phyloP scores from a whole-genome alignment of 2,329 filamentous ascomycete genomes.

The Albophoma yamanashiensis region DNA sequence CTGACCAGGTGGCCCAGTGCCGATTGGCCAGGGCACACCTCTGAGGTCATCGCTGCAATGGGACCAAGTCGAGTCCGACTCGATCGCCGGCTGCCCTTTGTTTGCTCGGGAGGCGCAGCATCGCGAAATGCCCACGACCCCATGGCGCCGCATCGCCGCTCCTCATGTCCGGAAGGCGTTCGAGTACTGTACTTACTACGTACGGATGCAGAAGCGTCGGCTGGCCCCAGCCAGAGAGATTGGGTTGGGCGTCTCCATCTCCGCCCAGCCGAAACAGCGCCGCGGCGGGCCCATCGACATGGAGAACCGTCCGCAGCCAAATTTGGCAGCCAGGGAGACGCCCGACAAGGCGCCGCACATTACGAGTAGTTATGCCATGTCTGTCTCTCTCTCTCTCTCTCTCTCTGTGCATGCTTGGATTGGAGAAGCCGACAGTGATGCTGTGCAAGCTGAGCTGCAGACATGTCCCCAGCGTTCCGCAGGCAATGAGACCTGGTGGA shows the following conservation, averaged over 20 bases:
- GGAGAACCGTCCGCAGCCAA: not conserved
- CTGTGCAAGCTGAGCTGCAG: not conserved
- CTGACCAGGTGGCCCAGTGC: not conserved
- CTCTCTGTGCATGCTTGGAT: not conserved
- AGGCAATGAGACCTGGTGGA: not conserved
- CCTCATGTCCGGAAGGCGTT: not conserved
- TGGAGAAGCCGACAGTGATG: not conserved
- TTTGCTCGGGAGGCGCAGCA: not conserved
- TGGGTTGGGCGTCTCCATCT: not conserved
- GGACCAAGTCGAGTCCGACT: not conserved
- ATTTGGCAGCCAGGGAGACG: not conserved
- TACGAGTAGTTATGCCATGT: not conserved
- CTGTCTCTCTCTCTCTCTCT: not conserved
- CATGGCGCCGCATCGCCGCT: not conserved
- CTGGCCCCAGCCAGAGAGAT: not conserved
- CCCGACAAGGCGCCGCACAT: not conserved
- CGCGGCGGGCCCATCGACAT: not conserved
- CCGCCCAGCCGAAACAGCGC: not conserved
- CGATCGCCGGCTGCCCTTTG: not conserved
- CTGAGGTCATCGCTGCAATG: not conserved
- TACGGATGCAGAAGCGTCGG: not conserved
- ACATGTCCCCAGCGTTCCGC: not conserved
- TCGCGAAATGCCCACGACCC: not conserved
- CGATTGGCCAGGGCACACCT: not conserved
- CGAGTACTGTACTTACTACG: too few species aligned